phyloP scores from a whole-genome alignment of 1,284 basidiomycete genomes.

The Somion occarium region DNA sequence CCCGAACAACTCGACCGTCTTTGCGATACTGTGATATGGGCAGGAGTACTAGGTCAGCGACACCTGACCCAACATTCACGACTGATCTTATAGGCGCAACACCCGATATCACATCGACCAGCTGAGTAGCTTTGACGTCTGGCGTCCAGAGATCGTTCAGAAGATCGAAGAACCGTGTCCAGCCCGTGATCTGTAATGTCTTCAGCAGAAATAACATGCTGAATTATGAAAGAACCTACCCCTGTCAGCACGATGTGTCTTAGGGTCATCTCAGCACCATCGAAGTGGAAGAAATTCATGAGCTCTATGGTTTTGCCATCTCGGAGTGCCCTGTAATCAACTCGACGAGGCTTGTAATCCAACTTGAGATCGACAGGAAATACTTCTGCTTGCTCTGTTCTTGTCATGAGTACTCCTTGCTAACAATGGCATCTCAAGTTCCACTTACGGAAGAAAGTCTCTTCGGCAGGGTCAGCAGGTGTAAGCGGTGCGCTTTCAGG shows the following conservation, averaged over 20 bases:
- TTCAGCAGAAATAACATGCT: constrained; percentile 1
- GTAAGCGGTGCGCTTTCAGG: constrained; percentile 37
- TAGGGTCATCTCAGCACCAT: constrained; percentile 96
- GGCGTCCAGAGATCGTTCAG: constrained; percentile 98
- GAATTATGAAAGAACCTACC: constrained; percentile 42
- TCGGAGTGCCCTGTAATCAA: constrained; percentile 89
- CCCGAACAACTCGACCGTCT: constrained; percentile 89
- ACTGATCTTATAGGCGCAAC: constrained; percentile 93
- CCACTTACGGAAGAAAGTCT: constrained; percentile 72
- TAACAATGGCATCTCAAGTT: not conserved
- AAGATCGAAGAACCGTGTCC: constrained; percentile 83
- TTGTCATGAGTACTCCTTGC: constrained; percentile 1
- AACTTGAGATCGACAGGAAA: constrained; percentile 90
- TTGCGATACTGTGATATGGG: constrained; percentile 98
- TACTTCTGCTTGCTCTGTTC: constrained; percentile 79
- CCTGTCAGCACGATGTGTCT: constrained; percentile 90
- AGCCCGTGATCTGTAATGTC: constrained; percentile 72
- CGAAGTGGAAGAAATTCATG: constrained; percentile 99
- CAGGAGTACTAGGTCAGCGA: constrained; percentile 92
- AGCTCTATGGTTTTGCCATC: constrained; percentile 93
- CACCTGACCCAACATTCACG: constrained; percentile 94
- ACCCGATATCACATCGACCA: constrained; percentile 96
- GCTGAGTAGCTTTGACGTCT: constrained; percentile 97
- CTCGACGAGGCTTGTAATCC: constrained; percentile 97
- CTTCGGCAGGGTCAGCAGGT: constrained; percentile 34